Evolutionary conservation across 2,329 filamentous ascomycete genomes (phyloP), one percentile per base, ranked within the genome.

Genomic region (Trichoderma guizhouense): DNA sequence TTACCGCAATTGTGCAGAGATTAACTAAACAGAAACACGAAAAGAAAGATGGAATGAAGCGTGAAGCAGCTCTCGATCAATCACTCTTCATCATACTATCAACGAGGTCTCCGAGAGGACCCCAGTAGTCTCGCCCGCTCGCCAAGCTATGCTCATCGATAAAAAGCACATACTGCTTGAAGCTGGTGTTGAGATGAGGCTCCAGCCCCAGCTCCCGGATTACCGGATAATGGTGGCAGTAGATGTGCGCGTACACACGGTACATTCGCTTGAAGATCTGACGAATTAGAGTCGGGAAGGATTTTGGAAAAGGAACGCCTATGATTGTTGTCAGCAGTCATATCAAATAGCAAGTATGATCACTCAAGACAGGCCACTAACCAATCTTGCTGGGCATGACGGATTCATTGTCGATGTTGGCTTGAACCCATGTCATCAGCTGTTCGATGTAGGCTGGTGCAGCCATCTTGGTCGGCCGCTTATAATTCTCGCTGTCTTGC

Each of bases 221-320:
- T 76, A 99, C 95, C 43, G 95, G 95, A 84, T 99, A 99, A 85
- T 99, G 96, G 83, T 99, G 96, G 86, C 97, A 99, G 89, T 99
- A 99, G 78, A 99, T 97, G 84, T 99, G 96, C 57, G 96, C 96
- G 82, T 99, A 99, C 74, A 99, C 95, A 76, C 96, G 92, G 84
- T 98, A 99, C 85, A 99, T 92, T 79, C 96, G 92, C 88, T 99
- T 99, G 90, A 98, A 98, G 81, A 99, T 94, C 83, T 98, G 95
- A 76, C 94, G 92, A 74, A 98, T 91, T 71, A 97, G 91, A 71
- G 90, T 86, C 8, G 93, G 92, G 84, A 99, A 99, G 24, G 92
- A 91, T 81, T 97, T 96, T 69, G 96, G 95, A 82, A 99, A 99
- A 6, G 95, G 93, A 12, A 98, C 95, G 75, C 96, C 93, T 90